phyloP scores from a whole-genome alignment of 129 eudicot genomes.

The Calendula officinalis region DNA sequence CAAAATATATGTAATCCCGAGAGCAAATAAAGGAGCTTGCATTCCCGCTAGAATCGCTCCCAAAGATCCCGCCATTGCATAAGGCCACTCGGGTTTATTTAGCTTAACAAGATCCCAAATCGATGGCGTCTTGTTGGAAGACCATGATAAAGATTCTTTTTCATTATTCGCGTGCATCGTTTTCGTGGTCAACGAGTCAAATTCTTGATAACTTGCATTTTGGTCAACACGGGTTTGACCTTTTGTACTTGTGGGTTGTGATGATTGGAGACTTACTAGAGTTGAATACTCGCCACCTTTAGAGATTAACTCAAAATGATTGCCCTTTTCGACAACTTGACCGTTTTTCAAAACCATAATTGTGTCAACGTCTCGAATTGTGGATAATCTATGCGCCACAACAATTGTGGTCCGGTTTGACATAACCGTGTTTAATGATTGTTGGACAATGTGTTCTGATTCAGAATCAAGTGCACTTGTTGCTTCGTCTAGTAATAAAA shows the following conservation, averaged over 20 bases:
- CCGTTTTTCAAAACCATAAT: conserved; percentile 67
- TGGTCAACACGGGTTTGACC: conserved; percentile 16
- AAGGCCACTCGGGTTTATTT: conserved; percentile 76
- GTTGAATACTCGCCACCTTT: conserved; percentile 63
- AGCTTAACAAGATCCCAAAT: conserved; percentile 70
- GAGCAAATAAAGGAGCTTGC: conserved; percentile 75
- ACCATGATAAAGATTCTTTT: conserved; percentile 7
- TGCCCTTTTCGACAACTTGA: conserved; percentile 58
- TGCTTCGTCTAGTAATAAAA: conserved; percentile 83
- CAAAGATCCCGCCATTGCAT: conserved; percentile 65
- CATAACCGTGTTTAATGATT: conserved; percentile 56
- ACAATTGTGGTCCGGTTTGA: conserved; percentile 64
- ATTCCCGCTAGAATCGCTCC: conserved; percentile 79
- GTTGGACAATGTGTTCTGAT: conserved; percentile 71
- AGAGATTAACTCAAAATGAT: conserved; percentile 45
- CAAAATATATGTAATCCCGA: conserved; percentile 68
- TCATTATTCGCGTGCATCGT: conserved; percentile 18
- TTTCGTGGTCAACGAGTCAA: conserved; percentile 13
- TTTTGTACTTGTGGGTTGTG: conserved; percentile 31
- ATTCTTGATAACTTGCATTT: neutral
- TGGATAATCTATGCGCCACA: conserved; percentile 72
- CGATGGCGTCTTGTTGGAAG: conserved; percentile 33
- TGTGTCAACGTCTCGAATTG: conserved; percentile 57
- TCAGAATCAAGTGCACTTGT: conserved; percentile 88
- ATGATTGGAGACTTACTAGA: conserved; percentile 54